Evolutionary conservation across 352 stramenopile genomes (phyloP).

Genomic region (Phytophthora pluvialis): DNA sequence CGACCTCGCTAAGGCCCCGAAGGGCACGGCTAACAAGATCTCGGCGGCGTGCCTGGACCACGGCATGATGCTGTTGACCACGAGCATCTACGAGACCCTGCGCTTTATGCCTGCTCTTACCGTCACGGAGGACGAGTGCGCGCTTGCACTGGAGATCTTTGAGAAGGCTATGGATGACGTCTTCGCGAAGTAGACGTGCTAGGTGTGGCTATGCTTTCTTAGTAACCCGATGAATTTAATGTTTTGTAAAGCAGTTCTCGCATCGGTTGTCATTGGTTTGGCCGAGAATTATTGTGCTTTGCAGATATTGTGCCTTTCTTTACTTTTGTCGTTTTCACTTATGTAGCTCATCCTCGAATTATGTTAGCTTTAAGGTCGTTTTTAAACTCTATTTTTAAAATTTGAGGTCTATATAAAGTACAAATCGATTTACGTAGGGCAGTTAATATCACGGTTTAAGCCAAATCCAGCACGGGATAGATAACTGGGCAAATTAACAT

Average conservation of each 20-base stretch:
- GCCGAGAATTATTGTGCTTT: too few relatives aligned
- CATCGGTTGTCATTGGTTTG: too few relatives aligned
- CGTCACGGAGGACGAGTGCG: conserved; percentile 79
- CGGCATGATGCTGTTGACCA: conserved; percentile 93
- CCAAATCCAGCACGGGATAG: too few relatives aligned
- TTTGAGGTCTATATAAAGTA: too few relatives aligned
- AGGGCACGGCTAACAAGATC: conserved; percentile 77
- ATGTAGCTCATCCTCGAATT: too few relatives aligned
- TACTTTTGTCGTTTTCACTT: too few relatives aligned
- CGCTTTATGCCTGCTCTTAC: conserved; percentile 94
- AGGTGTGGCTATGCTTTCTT: conserved; percentile 1
- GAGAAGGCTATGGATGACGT: conserved; percentile 61
- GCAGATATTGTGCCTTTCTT: too few relatives aligned
- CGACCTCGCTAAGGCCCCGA: conserved; percentile 50
- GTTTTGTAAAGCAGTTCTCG: background rate
- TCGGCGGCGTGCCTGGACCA: conserved; percentile 84
- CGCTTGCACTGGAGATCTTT: conserved; percentile 62
- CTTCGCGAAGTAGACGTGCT: conserved; percentile 40
- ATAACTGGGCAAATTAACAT: too few relatives aligned
- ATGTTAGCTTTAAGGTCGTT: too few relatives aligned
- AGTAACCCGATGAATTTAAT: conserved; percentile 27
- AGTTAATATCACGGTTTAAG: too few relatives aligned
- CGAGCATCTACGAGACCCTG: conserved; percentile 92
- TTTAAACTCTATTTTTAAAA: too few relatives aligned
- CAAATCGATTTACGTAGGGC: too few relatives aligned